A percentile compares a stretch with the other conserved stretches of the same genome.
Evolutionary conservation across 2,329 filamentous ascomycete genomes (phyloP).

Genomic region (Teratosphaeria pseudoeucalypti): DNA sequence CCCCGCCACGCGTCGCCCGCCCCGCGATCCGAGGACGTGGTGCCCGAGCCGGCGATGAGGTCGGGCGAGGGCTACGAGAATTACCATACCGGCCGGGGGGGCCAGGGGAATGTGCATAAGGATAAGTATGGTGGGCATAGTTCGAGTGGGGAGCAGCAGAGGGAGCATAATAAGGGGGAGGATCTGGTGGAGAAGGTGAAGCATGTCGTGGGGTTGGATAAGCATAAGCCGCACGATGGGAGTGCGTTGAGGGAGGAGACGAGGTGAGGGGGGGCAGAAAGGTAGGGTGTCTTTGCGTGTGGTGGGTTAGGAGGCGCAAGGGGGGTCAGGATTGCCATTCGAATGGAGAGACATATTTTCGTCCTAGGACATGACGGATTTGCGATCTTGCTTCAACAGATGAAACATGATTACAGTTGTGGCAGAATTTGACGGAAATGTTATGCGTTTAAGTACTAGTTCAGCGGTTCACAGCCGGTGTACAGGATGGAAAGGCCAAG

Average conservation of each 20-base stretch:
- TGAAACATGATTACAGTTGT: no score
- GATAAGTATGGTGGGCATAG: slow-evolving; percentile 40
- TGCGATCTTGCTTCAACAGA: no score
- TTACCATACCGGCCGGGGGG: slow-evolving; percentile 40
- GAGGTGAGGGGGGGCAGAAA: neutral
- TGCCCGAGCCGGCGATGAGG: slow-evolving; percentile 35
- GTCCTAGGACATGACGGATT: no score
- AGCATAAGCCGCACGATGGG: slow-evolving; percentile 13
- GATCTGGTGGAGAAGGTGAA: slow-evolving; percentile 36
- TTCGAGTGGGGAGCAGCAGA: slow-evolving; percentile 9
- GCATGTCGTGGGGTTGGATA: slow-evolving; percentile 22
- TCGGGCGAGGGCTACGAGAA: slow-evolving; percentile 27
- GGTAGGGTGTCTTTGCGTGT: no score
- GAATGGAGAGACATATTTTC: no score
- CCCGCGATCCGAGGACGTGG: slow-evolving; percentile 27
- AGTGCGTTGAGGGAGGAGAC: slow-evolving; percentile 2
- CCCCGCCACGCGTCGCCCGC: slow-evolving; percentile 18
- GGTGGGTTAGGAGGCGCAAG: neutral
- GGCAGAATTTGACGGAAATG: no score
- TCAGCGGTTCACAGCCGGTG: no score
- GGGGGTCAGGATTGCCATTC: neutral
- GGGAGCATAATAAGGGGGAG: slow-evolving; percentile 5
- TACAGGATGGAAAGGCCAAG: no score
- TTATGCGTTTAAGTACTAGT: no score
- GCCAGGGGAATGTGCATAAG: slow-evolving; percentile 37